Evolutionary conservation across 345 rosid species (phyloP), one percentile per base, ranked within the genome.

Genomic region (Salix arbutifolia): DNA sequence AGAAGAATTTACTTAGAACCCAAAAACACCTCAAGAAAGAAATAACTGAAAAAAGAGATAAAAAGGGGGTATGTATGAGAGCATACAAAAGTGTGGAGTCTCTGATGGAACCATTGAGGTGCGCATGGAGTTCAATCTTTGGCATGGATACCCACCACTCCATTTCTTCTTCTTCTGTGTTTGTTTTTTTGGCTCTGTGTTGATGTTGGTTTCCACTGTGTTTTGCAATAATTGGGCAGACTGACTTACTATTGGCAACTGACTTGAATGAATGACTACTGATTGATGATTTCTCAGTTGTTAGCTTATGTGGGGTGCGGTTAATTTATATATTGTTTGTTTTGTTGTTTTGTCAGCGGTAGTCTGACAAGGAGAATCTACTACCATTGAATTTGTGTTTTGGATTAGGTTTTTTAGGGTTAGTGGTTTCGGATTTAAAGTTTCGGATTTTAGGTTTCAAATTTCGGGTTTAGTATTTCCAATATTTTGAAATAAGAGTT

Each of bases 91-190:
- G 90, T 11, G 99, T 96, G 31, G 98, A 87, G 87, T 91, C 86
- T 77, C 99, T 86, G 77, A 96, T 85, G 78, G 97, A 96, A 78
- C 98, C 99, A 72, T 93, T 93, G 85, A 96, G 99, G 84, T 96
- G 99, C 78, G 99, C 99, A 75, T 96, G 98, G n/a, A 96, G 87
- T 82, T 96, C 98, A 77, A 96, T 72, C 85, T 96, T 96, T 46
- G 98, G 99, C 38, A 96, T 76, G 30, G 94, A 86, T 31, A 81
- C 67, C 65, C 85, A 86, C 91, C 92, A 87, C 82, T 90, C 94
- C 93, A 88, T 87, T 37, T 79, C 26, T 78, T 40, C 77, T 50
- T n/a, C 58, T 58, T 48, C 50, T 37, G 40, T 68, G 67, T 26
- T 60, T 53, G 12, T 9, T 18, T 3, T 46, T 62, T 40, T 40